A percentile compares a stretch with the other conserved stretches of the same genome.
phyloP scores from a whole-genome alignment of 2,329 filamentous ascomycete species.

The Penicillium hordei region DNA sequence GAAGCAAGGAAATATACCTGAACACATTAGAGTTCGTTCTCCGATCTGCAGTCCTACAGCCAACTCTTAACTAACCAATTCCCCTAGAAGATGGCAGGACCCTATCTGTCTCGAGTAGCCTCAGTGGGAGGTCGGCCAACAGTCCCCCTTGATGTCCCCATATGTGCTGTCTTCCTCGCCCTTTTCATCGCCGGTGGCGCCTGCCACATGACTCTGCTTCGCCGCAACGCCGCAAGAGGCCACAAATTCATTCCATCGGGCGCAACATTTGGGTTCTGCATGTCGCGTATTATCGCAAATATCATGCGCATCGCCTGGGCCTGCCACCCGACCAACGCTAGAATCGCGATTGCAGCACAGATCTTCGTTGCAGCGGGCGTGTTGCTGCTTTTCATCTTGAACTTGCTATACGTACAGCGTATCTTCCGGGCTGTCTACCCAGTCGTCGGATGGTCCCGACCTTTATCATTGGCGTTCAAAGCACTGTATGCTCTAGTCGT shows the following conservation, averaged over 20 bases:
- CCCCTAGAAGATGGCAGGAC: conserved; percentile 21
- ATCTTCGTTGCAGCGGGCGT: conserved; percentile 74
- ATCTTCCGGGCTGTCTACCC: conserved; percentile 73
- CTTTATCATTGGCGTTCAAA: conserved; percentile 55
- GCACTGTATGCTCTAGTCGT: conserved; percentile 59
- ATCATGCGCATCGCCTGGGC: conserved; percentile 60
- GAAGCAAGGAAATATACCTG: background rate
- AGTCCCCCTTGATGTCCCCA: conserved; percentile 60
- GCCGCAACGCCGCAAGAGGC: conserved; percentile 41
- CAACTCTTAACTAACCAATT: background rate
- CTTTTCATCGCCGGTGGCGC: conserved; percentile 46
- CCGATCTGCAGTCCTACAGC: too few relatives aligned
- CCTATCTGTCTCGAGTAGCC: conserved; percentile 35
- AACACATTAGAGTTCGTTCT: background rate
- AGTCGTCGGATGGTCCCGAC: conserved; percentile 64
- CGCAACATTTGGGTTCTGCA: conserved; percentile 51
- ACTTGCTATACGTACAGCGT: conserved; percentile 74
- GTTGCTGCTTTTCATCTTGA: conserved; percentile 72
- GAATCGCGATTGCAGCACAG: conserved; percentile 57
- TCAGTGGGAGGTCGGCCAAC: conserved; percentile 53
- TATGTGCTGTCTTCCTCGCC: conserved; percentile 62
- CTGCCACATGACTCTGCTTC: conserved; percentile 49
- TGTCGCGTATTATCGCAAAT: conserved; percentile 49
- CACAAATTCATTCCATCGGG: conserved; percentile 54
- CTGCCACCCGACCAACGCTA: conserved; percentile 42